Percentiles rank a stretch among this genome's conserved stretches.
Evolutionary conservation across 768 basidiomycete genomes (phyloP).

Genomic region (Leucocoprinus birnbaumii): DNA sequence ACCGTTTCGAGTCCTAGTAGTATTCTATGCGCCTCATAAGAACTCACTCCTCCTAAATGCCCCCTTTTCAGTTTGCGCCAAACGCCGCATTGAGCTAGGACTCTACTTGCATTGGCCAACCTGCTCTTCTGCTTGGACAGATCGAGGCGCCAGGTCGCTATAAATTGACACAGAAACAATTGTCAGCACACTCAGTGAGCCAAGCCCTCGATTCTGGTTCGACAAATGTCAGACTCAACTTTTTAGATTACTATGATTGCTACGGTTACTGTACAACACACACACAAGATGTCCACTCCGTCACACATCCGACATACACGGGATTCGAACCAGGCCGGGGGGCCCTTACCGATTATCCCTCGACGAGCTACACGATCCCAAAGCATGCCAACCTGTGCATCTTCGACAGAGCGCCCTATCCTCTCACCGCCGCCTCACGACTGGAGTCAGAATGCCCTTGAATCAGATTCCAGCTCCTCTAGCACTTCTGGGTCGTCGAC

Average conservation of each 20-base stretch:
- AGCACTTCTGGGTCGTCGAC: not conserved
- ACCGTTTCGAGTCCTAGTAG: not conserved
- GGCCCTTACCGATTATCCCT: constrained; percentile 63
- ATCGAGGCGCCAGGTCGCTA: too few relatives aligned
- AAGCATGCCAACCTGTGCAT: constrained; percentile 17
- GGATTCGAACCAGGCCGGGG: constrained; percentile 51
- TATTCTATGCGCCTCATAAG: not conserved
- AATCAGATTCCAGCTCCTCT: constrained; percentile 11
- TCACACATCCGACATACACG: constrained; percentile 31
- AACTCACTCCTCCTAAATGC: not conserved
- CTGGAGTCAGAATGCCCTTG: not conserved
- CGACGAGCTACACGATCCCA: constrained; percentile 39
- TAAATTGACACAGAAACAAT: too few relatives aligned
- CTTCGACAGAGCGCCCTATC: constrained; percentile 14
- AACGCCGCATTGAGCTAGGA: not conserved
- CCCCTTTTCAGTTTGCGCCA: constrained; percentile 1
- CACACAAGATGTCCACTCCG: constrained; percentile 32
- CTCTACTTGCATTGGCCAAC: too few relatives aligned
- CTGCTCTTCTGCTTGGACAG: too few relatives aligned
- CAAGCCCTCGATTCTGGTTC: constrained; percentile 5
- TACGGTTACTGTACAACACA: constrained; percentile 31
- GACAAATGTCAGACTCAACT: constrained; percentile 9
- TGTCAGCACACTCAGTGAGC: not conserved
- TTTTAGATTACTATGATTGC: constrained; percentile 35
- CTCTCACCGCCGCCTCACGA: not conserved